Percentiles rank a stretch among this genome's conserved stretches.
These are phyloP conservation scores for Malus hybrid DNA, from an alignment of 331 rosid species.

Conservation along the genomic window DNA sequence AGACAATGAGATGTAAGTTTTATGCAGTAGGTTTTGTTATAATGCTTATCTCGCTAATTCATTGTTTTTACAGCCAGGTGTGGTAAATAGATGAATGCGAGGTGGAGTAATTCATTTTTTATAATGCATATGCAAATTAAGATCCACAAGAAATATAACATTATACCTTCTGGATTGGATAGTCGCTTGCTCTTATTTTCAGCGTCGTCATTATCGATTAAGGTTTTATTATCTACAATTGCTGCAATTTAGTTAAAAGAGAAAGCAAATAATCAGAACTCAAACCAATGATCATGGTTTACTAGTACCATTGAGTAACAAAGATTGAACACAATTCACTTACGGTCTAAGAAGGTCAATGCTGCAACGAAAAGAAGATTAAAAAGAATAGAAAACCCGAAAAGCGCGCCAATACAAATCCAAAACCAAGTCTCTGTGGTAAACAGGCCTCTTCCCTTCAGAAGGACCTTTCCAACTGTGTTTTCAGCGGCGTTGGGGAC, in stretches of 20 bases:
- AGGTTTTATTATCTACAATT: slow-evolving; percentile 39
- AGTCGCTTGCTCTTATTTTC: slow-evolving; percentile 13
- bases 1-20: not conserved
- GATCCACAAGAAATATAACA: not conserved
- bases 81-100: not conserved
- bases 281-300: not conserved
- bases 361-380: slow-evolving; percentile 28
- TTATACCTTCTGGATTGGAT: slow-evolving; percentile 14
- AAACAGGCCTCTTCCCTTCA: slow-evolving; percentile 44
- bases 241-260: slow-evolving; percentile 31
- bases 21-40: not conserved
- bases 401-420: slow-evolving; percentile 45
- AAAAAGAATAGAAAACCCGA: slow-evolving; percentile 45
- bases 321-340: slow-evolving; percentile 5
- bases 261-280: not conserved
- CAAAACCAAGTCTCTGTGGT: slow-evolving; percentile 47
- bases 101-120: not conserved
- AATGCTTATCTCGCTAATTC: not conserved
- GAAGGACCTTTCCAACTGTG: slow-evolving; percentile 42
- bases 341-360: slow-evolving; percentile 39
- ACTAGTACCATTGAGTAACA: not conserved
- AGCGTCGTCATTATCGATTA: slow-evolving; percentile 20
- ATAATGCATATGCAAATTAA: not conserved
- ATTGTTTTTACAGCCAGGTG: not conserved
- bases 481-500: slow-evolving; percentile 3